Evolutionary conservation across 305 asterid species (phyloP).

Genomic region (Petunia hybrid): DNA sequence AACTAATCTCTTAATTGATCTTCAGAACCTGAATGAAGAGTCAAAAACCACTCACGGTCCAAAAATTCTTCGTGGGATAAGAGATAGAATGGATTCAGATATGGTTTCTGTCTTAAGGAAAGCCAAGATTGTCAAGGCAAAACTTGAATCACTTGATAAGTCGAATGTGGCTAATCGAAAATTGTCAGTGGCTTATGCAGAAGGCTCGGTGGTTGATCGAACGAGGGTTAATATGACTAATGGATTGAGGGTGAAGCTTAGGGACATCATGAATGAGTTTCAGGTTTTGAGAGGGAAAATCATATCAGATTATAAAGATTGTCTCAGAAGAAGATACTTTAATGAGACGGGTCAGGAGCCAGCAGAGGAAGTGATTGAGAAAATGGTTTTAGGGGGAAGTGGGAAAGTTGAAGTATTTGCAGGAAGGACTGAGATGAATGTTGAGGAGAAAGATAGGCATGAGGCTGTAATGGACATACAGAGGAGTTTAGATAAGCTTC

Average conservation of each 20-base stretch:
- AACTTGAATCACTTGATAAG: conserved; percentile 63
- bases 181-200: conserved; percentile 45
- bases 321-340: conserved; percentile 70
- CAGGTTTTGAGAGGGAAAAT: conserved; percentile 66
- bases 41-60: conserved; percentile 67
- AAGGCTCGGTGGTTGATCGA: conserved; percentile 77
- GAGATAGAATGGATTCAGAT: conserved; percentile 86
- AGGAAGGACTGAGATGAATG: conserved; percentile 42
- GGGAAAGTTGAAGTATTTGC: conserved; percentile 47
- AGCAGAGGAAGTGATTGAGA: conserved; percentile 66
- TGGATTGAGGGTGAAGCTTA: conserved; percentile 67
- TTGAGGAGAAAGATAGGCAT: conserved; percentile 72
- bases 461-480: conserved; percentile 86
- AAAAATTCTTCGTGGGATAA: conserved; percentile 73
- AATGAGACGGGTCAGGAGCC: conserved; percentile 70
- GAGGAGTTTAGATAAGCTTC: conserved; percentile 87
- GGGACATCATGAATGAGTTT: conserved; percentile 76
- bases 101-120: conserved; percentile 72
- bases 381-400: conserved; percentile 60
- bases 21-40: conserved; percentile 65
- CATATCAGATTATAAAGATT: conserved; percentile 69
- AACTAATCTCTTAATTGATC: conserved; percentile 69
- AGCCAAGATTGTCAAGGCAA: conserved; percentile 62
- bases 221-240: conserved; percentile 64
- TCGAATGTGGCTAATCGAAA: conserved; percentile 60